Evolutionary conservation across 2,329 filamentous ascomycete genomes (phyloP).

Genomic region (Alternaria sp.): DNA sequence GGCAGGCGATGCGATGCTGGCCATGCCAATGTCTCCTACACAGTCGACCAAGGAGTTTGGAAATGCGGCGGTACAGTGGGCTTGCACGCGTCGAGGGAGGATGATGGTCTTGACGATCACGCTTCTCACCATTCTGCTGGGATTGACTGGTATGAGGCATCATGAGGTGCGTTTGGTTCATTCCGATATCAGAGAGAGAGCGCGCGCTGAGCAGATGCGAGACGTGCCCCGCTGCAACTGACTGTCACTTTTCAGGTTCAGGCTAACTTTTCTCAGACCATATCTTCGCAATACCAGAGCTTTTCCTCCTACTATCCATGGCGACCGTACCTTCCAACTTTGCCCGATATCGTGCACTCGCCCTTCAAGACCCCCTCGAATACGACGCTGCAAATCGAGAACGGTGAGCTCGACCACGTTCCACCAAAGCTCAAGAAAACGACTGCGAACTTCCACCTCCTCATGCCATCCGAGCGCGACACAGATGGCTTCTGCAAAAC

Average conservation of each 20-base stretch:
- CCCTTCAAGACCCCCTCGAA: slow-evolving; percentile 45
- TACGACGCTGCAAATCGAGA: slow-evolving; percentile 46
- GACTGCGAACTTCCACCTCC: slow-evolving; percentile 61
- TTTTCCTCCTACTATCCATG: slow-evolving; percentile 41
- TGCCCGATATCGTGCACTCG: slow-evolving; percentile 35
- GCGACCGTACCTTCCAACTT: slow-evolving; percentile 35
- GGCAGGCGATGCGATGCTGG: slow-evolving; percentile 34
- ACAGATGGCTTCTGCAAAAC: slow-evolving; percentile 65
- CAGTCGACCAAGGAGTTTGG: slow-evolving; percentile 33
- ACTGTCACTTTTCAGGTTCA: neutral
- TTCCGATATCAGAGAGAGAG: neutral
- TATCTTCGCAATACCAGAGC: slow-evolving; percentile 37
- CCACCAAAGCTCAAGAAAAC: slow-evolving; percentile 43
- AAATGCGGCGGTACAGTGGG: slow-evolving; percentile 42
- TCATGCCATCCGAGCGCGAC: slow-evolving; percentile 60
- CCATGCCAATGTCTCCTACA: slow-evolving; percentile 37
- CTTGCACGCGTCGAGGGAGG: slow-evolving; percentile 41
- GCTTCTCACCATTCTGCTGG: slow-evolving; percentile 32
- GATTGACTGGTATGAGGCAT: slow-evolving; percentile 27
- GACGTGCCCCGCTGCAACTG: neutral
- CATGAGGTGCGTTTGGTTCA: slow-evolving; percentile 25
- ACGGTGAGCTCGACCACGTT: slow-evolving; percentile 37
- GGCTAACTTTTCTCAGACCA: slow-evolving; percentile 24
- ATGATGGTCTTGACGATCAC: slow-evolving; percentile 30
- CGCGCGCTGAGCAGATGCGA: neutral